Conservation (phyloP, 495 filamentous ascomycete species). For the Penicillium roqueforti region DNA sequence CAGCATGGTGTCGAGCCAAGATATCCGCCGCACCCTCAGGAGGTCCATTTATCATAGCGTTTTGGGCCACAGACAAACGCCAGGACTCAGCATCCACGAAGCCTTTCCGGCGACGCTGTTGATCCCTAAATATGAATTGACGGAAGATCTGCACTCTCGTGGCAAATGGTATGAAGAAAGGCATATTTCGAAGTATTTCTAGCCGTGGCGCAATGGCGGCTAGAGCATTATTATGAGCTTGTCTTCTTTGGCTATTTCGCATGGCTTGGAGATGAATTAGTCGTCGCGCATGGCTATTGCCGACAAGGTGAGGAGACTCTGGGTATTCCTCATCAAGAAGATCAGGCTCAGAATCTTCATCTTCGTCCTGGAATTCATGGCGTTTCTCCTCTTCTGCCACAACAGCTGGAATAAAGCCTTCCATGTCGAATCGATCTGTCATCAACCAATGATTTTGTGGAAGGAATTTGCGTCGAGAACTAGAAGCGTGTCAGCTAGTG, state of each 20-base stretch:
- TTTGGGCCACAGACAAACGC: conserved; percentile 58
- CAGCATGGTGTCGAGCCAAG: conserved; percentile 70
- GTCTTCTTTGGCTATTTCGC: conserved; percentile 58
- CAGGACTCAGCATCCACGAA: conserved; percentile 74
- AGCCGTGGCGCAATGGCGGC: conserved; percentile 76
- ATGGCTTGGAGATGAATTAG: conserved; percentile 49
- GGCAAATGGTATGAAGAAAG: conserved; percentile 91
- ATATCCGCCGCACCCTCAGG: conserved; percentile 39
- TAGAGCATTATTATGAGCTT: conserved; percentile 60
- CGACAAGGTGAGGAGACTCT: conserved; percentile 41
- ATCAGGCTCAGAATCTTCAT: conserved; percentile 45
- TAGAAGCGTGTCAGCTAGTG: conserved; percentile 16
- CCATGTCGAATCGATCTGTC: conserved; percentile 88
- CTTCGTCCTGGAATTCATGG: conserved; percentile 59
- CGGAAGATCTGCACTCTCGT: conserved; percentile 92
- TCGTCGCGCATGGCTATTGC: conserved; percentile 51
- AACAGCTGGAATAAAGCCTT: conserved; percentile 79
- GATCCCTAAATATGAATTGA: conserved; percentile 82
- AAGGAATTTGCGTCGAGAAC: conserved; percentile 79
- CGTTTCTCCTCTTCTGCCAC: conserved; percentile 83
- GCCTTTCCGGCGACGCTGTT: conserved; percentile 69
- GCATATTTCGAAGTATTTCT: conserved; percentile 92
- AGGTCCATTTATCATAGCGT: conserved; percentile 33
- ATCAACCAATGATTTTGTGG: conserved; percentile 87
- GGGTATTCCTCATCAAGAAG: conserved; percentile 28